These are phyloP conservation scores for Eremothecium gossypii DNA, from an alignment of 1,139 yeast genomes.

Conservation along the genomic window DNA sequence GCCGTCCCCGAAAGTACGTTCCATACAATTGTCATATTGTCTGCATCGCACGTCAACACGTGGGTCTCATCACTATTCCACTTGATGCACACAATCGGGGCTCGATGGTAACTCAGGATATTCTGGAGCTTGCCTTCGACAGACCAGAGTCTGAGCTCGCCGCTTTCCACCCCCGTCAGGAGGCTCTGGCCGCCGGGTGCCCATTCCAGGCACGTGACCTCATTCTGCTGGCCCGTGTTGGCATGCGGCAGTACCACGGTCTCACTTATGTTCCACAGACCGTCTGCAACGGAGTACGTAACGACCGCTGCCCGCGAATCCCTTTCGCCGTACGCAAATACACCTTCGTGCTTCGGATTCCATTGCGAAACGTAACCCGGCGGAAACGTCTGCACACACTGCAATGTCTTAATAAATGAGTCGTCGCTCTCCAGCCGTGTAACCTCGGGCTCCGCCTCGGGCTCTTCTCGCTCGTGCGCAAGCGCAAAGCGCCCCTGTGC, in stretches of 20 bases:
- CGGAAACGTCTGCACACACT: conserved; percentile 27
- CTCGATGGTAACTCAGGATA: conserved; percentile 45
- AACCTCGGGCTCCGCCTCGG: conserved; percentile 6
- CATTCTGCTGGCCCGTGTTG: conserved; percentile 11
- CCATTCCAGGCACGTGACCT: conserved; percentile 47
- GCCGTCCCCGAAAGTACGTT: conserved; percentile 42
- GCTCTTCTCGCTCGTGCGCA: conserved; percentile 11
- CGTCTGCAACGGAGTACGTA: conserved; percentile 7
- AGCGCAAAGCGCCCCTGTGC: conserved; percentile 28
- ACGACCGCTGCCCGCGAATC: conserved; percentile 33
- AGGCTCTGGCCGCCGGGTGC: conserved; percentile 50
- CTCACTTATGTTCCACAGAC: conserved; percentile 2
- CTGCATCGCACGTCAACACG: conserved; percentile 30
- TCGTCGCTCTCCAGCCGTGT: conserved; percentile 11
- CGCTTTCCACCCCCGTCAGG: conserved; percentile 50
- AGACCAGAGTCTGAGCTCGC: conserved; percentile 64
- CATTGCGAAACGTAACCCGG: conserved; percentile 33
- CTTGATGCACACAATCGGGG: conserved; percentile 41
- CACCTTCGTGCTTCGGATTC: conserved; percentile 32
- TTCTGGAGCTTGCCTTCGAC: conserved; percentile 56
- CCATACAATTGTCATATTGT: conserved; percentile 44
- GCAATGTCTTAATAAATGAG: conserved; percentile 30
- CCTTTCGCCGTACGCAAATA: conserved; percentile 36
- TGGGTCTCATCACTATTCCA: conserved; percentile 42
- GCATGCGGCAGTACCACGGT: conserved; percentile 18